These are phyloP conservation scores for Lichina pygmaea DNA, from an alignment of 495 filamentous ascomycete genomes.

Conservation along the genomic window DNA sequence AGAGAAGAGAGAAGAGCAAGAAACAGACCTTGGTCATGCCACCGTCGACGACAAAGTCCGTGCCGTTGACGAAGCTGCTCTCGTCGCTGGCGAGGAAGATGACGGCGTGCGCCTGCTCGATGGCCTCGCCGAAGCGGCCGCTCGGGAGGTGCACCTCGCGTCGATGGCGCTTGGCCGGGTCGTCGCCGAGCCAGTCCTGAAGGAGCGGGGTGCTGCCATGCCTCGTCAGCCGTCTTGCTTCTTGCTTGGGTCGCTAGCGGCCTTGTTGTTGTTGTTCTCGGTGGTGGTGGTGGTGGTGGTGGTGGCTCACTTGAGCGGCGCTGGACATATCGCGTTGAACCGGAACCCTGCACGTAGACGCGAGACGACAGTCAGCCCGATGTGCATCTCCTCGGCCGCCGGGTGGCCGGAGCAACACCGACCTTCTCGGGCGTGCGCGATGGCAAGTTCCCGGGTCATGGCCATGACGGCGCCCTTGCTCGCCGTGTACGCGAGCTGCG, in stretches of 20 bases:
- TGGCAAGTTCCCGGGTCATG: constrained; percentile 18
- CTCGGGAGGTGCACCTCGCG: constrained; percentile 87
- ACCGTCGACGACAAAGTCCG: constrained; percentile 89
- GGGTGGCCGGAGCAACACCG: neutral
- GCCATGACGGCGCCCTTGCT: constrained; percentile 87
- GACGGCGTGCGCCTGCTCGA: constrained; percentile 87
- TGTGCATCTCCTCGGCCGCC: no score
- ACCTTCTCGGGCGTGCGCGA: constrained; percentile 10
- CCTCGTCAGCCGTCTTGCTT: neutral
- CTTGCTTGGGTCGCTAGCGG: neutral
- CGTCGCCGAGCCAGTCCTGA: constrained; percentile 87
- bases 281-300: neutral
- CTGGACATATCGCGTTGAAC: constrained; percentile 82
- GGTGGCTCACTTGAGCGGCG: constrained; percentile 47
- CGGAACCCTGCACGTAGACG: constrained; percentile 34
- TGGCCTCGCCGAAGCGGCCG: constrained; percentile 84
- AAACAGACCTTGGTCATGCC: constrained; percentile 54
- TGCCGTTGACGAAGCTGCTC: constrained; percentile 74
- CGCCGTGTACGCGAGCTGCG: constrained; percentile 86
- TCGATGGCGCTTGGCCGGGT: constrained; percentile 52
- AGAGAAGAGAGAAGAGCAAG: neutral
- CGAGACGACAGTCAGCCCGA: no score
- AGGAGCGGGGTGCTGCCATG: constrained; percentile 37
- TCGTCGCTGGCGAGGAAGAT: constrained; percentile 88
- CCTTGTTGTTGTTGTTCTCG: neutral